Evolutionary conservation across 2,329 filamentous ascomycete species (phyloP).

Genomic region (Nemania sp.): DNA sequence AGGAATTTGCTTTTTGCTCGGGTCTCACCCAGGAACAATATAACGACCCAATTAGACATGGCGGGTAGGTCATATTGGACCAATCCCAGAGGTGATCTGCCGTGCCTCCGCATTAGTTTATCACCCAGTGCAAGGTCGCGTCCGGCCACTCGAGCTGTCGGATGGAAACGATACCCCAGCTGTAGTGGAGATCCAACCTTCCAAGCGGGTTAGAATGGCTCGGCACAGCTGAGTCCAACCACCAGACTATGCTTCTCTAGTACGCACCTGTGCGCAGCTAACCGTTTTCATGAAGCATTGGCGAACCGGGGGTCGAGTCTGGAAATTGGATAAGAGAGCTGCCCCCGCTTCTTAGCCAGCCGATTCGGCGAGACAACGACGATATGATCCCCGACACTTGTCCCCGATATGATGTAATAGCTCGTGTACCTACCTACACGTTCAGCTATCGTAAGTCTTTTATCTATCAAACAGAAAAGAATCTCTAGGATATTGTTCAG

Average conservation of each 20-base stretch:
- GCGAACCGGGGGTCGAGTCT: slow-evolving; percentile 7
- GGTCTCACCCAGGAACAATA: slow-evolving; percentile 17
- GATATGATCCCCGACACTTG: not conserved
- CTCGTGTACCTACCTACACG: not conserved
- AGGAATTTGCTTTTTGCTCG: slow-evolving; percentile 22
- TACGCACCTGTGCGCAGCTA: slow-evolving; percentile 14
- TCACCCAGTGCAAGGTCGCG: not conserved
- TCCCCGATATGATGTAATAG: not conserved
- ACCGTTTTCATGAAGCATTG: slow-evolving; percentile 13
- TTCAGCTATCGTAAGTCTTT: not conserved
- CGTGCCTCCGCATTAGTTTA: slow-evolving; percentile 21
- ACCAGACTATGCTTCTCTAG: slow-evolving; percentile 16
- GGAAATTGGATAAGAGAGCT: slow-evolving; percentile 16
- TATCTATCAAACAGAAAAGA: not conserved
- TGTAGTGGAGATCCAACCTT: not conserved
- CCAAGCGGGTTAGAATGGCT: slow-evolving; percentile 12
- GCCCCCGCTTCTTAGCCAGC: slow-evolving; percentile 14
- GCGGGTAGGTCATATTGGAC: slow-evolving; percentile 22
- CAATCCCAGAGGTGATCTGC: slow-evolving; percentile 26
- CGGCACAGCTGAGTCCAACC: slow-evolving; percentile 18
- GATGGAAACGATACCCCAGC: not conserved
- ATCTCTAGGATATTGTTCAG: not conserved
- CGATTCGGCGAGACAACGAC: slow-evolving; percentile 6
- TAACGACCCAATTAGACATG: slow-evolving; percentile 16
- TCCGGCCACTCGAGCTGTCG: not conserved